Conservation (phyloP, 2,329 filamentous ascomycete species). For the Colletotrichum tamarilloi region DNA sequence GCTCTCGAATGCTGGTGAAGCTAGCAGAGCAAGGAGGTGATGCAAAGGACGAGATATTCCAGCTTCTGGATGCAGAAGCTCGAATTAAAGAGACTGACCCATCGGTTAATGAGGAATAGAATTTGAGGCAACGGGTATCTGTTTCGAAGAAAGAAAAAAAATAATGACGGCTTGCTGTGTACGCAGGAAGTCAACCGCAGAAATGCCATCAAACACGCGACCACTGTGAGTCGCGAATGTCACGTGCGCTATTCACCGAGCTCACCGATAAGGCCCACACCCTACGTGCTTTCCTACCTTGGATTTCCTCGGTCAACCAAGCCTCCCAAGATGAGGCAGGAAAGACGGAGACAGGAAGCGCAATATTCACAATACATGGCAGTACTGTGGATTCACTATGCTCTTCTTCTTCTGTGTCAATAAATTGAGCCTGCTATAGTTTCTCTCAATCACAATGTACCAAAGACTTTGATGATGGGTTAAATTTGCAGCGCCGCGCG, state of each 20-base stretch:
- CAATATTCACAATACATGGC: too few relatives aligned
- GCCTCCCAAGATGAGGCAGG: not conserved
- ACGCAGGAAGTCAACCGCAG: not conserved
- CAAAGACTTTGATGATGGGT: too few relatives aligned
- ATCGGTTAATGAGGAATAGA: too few relatives aligned
- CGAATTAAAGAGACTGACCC: too few relatives aligned
- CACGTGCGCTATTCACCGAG: not conserved
- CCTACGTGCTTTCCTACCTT: not conserved
- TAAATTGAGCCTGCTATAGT: too few relatives aligned
- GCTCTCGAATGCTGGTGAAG: not conserved
- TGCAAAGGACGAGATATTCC: not conserved
- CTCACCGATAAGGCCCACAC: accelerated
- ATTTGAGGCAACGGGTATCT: too few relatives aligned
- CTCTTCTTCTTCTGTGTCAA: too few relatives aligned
- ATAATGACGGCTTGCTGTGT: not conserved
- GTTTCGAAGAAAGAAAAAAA: not conserved
- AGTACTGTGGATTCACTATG: too few relatives aligned
- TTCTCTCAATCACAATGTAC: too few relatives aligned
- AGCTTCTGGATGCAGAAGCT: not conserved
- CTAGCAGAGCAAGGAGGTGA: not conserved
- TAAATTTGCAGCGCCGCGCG: too few relatives aligned
- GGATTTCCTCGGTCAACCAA: not conserved
- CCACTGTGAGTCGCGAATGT: not conserved
- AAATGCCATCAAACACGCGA: conserved; percentile 16
- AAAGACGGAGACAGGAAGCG: too few relatives aligned